Evolutionary conservation across 768 basidiomycete species (phyloP), one percentile per base, ranked within the genome.

Genomic region (Lactarius hengduanensis): DNA sequence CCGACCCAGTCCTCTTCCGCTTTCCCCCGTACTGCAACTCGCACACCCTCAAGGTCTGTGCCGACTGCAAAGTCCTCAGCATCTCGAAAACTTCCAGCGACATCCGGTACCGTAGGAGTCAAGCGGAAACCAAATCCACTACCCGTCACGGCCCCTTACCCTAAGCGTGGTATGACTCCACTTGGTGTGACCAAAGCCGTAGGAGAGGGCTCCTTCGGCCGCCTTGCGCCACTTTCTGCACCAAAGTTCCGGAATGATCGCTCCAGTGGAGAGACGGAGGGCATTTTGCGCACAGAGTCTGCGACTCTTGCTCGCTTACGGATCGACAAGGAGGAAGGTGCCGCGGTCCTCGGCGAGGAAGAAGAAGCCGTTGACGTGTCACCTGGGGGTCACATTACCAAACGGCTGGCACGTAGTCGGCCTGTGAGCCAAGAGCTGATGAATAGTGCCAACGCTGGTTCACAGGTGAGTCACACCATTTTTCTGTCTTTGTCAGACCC

Each of bases 361-460:
- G 85, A 88, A 36, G 85, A 88, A 32, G 85, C 80, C 3, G 88
- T 87, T 68, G 86, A 85, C 1, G 80, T 91, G 65, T 92, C 90
- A 0, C 90, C 90, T 2, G 89, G 88, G 15, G 90, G 90, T 0
- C 90, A 91, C 75, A 79, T 92, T 63, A 83, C 80, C 45, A 92
- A 92, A 75, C 82, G 90, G 63, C 84, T 90, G 13, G 90, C 90
- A 1, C 85, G 88, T 13, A 85, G 88, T 32, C 81, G 90, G 60
- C 90, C 89, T 2, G 79, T 91, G 16, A 91, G 90, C 22, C 85
- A 20, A 82, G 86, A 74, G 82, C 81, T 68, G 75, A 79, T 60
- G 55, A 71, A 73, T 61, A 76, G 77, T 62, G 83, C 85, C 18
- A 38, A 30, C 43, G 41, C 36, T 28, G 45, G 64, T 38, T 28